Conservation (phyloP, 306 rosid genomes). For the Amphicarpaea edgeworthii region DNA sequence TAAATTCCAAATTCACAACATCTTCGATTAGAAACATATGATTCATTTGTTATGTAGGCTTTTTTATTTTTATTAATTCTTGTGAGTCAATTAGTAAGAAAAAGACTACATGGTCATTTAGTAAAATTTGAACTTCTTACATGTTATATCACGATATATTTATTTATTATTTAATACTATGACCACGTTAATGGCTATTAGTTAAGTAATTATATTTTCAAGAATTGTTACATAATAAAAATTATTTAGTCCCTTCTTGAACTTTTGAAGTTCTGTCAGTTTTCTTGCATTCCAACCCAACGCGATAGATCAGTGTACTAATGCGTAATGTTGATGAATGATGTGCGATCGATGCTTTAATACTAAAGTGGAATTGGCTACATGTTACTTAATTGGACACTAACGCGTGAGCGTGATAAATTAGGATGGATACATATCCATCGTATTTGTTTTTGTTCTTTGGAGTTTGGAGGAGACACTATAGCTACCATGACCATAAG, state of each 20-base stretch:
- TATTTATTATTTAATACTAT: constrained; percentile 6
- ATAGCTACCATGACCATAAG: constrained; percentile 16
- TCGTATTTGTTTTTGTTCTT: background rate
- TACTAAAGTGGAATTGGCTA: constrained; percentile 8
- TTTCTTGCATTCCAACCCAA: constrained; percentile 3
- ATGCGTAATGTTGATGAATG: background rate
- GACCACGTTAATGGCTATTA: background rate
- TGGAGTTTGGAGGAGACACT: constrained; percentile 39
- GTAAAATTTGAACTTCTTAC: background rate
- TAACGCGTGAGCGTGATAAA: background rate
- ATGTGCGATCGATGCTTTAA: constrained; percentile 10
- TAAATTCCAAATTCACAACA: constrained; percentile 8
- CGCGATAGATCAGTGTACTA: constrained; percentile 7
- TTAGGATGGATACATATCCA: constrained; percentile 21
- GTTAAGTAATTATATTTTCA: background rate
- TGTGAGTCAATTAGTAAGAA: background rate
- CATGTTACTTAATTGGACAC: background rate
- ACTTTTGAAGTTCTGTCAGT: constrained; percentile 15
- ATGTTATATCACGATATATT: background rate
- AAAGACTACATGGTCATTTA: background rate
- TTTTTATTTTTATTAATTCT: too few species aligned
- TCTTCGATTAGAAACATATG: constrained; percentile 7
- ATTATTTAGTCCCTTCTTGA: background rate
- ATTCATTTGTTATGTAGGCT: too few species aligned
- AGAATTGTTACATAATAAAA: background rate